phyloP scores from a whole-genome alignment of 2,329 filamentous ascomycete species.

The Scopulariopsis brevicaulis region DNA sequence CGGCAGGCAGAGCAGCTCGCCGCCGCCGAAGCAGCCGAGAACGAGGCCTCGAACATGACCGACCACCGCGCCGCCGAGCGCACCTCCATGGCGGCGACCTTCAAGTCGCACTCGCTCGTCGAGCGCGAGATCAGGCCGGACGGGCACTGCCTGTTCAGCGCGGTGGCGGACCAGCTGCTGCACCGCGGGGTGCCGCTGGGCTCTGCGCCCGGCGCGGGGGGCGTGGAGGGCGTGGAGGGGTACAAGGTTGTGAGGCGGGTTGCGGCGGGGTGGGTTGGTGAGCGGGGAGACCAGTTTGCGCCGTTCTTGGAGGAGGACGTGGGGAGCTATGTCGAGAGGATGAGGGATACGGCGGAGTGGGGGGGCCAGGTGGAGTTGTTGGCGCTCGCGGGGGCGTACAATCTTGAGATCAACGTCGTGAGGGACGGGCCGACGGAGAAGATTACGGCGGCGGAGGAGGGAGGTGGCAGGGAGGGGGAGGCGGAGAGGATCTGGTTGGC shows the following conservation, averaged over 20 bases:
- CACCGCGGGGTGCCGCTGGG: slow-evolving; percentile 34
- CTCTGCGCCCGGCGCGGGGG: slow-evolving; percentile 2
- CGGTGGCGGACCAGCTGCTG: slow-evolving; percentile 73
- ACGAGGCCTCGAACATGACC: slow-evolving; percentile 65
- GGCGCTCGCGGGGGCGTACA: slow-evolving; percentile 73
- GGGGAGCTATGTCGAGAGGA: slow-evolving; percentile 59
- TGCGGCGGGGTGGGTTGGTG: slow-evolving; percentile 67
- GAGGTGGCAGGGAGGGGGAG: slow-evolving; percentile 21
- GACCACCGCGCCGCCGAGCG: slow-evolving; percentile 63
- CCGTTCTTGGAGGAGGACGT: slow-evolving; percentile 80
- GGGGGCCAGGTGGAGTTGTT: slow-evolving; percentile 84
- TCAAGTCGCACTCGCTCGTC: slow-evolving; percentile 50
- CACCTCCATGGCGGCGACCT: slow-evolving; percentile 55
- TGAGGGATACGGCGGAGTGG: slow-evolving; percentile 87
- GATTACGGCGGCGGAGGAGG: slow-evolving; percentile 43
- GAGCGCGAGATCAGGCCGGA: slow-evolving; percentile 80
- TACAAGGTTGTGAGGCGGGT: slow-evolving; percentile 60
- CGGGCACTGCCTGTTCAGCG: slow-evolving; percentile 90
- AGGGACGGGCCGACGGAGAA: slow-evolving; percentile 74
- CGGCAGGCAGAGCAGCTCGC: slow-evolving; percentile 77
- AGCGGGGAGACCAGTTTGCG: slow-evolving; percentile 68
- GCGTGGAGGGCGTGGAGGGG: slow-evolving; percentile 14
- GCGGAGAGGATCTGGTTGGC: slow-evolving; percentile 72
- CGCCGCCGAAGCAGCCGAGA: slow-evolving; percentile 52
- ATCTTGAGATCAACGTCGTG: slow-evolving; percentile 71